These are phyloP conservation scores for Epichloe hybrida DNA, from an alignment of 2,329 filamentous ascomycete species.

Conservation along the genomic window DNA sequence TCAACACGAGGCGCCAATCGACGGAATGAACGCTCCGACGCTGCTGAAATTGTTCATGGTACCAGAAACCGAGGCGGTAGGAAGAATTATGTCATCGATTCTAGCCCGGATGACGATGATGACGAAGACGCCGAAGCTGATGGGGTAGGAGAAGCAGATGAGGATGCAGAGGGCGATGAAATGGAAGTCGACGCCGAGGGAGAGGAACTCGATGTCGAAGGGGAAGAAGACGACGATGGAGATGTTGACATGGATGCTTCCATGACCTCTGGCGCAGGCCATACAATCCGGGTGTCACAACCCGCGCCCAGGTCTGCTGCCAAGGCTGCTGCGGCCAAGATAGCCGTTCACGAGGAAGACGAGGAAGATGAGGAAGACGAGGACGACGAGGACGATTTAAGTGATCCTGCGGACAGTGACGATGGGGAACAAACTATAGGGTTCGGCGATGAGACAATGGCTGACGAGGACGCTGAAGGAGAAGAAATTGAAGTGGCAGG, in stretches of 20 bases:
- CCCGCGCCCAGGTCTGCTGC: conserved; percentile 23
- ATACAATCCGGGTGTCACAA: conserved; percentile 36
- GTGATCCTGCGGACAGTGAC: conserved; percentile 39
- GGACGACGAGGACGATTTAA: conserved; percentile 41
- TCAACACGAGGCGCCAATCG: conserved; percentile 28
- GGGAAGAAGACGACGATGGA: conserved; percentile 16
- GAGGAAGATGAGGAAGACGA: conserved; percentile 35
- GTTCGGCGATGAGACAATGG: conserved; percentile 32
- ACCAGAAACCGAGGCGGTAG: conserved; percentile 41
- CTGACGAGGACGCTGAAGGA: conserved; percentile 34
- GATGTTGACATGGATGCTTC: conserved; percentile 33
- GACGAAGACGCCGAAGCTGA: conserved; percentile 24
- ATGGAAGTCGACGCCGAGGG: conserved; percentile 26
- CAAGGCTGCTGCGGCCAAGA: conserved; percentile 20
- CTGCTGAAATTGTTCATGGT: conserved; percentile 33
- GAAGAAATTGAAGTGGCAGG: conserved; percentile 29
- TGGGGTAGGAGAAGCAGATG: conserved; percentile 27
- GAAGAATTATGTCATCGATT: conserved; percentile 48
- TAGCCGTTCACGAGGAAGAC: conserved; percentile 26
- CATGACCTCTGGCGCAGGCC: conserved; percentile 14
- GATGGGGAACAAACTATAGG: conserved; percentile 24
- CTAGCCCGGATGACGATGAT: conserved; percentile 33
- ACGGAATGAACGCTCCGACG: conserved; percentile 25
- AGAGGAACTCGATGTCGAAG: conserved; percentile 27
- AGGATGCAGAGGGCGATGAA: conserved; percentile 26